Evolutionary conservation across 306 rosid species (phyloP).

Genomic region (Corylus avellana): DNA sequence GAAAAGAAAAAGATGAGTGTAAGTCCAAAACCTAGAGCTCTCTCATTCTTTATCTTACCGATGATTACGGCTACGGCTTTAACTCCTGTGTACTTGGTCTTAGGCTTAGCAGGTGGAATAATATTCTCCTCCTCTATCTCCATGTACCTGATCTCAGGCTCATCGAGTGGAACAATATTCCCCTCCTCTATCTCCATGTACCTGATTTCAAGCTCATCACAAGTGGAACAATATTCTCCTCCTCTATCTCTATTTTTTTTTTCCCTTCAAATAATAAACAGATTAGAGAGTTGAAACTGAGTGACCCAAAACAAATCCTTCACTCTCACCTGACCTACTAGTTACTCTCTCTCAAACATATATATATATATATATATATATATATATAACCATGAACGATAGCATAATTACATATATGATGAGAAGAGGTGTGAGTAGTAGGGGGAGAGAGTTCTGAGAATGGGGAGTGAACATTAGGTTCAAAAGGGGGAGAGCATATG

Average conservation of each 20-base stretch:
- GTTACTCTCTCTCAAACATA: not conserved
- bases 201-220: no score
- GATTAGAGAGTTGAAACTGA: not conserved
- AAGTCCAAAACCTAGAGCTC: not conserved
- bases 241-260: not conserved
- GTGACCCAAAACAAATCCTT: not conserved
- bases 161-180: no score
- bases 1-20: not conserved
- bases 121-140: not conserved
- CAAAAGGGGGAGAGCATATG: no score
- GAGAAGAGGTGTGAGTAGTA: no score
- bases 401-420: no score
- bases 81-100: not conserved
- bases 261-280: not conserved
- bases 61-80: not conserved
- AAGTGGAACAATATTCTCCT: not conserved
- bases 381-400: no score
- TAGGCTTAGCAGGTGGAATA: not conserved
- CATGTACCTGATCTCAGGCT: not conserved
- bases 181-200: no score
- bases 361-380: not conserved
- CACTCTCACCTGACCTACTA: not conserved
- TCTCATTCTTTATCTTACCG: not conserved
- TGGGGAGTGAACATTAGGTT: no score
- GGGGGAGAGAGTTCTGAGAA: no score